These are phyloP conservation scores for Paramecium biaurelia DNA, from an alignment of 73 alveolate species.

Conservation along the genomic window DNA sequence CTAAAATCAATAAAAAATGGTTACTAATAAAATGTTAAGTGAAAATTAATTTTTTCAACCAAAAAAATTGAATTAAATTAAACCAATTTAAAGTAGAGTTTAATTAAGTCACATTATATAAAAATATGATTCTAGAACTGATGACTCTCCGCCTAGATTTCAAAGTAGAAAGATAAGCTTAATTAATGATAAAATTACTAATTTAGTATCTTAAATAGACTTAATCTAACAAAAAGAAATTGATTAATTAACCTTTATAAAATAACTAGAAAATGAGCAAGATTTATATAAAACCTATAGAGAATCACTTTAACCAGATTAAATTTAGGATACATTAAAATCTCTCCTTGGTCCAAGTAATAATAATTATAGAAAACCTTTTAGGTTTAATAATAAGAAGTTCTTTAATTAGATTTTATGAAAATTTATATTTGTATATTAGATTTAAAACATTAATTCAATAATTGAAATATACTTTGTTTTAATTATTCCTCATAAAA, in stretches of 20 bases:
- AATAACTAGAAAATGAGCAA: slow-evolving; percentile 5
- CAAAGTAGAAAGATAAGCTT: background rate
- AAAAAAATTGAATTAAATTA: background rate
- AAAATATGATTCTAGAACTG: background rate
- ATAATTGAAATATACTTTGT: too few species aligned
- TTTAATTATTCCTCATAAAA: too few species aligned
- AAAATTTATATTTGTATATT: background rate
- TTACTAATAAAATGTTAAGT: background rate
- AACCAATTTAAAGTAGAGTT: background rate
- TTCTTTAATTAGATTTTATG: background rate
- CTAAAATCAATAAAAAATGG: background rate
- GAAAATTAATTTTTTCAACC: background rate
- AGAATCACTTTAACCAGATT: background rate
- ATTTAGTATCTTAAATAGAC: background rate
- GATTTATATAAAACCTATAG: background rate
- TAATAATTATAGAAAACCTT: background rate
- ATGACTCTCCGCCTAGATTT: background rate
- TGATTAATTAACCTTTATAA: background rate
- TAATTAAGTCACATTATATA: background rate
- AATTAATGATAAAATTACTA: background rate
- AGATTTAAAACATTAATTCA: background rate
- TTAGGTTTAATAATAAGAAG: background rate
- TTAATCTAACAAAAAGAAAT: background rate
- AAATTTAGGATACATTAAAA: background rate
- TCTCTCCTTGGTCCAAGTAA: background rate